Evolutionary conservation across 2,329 filamentous ascomycete species (phyloP).

Genomic region (Cercospora nicotianae): DNA sequence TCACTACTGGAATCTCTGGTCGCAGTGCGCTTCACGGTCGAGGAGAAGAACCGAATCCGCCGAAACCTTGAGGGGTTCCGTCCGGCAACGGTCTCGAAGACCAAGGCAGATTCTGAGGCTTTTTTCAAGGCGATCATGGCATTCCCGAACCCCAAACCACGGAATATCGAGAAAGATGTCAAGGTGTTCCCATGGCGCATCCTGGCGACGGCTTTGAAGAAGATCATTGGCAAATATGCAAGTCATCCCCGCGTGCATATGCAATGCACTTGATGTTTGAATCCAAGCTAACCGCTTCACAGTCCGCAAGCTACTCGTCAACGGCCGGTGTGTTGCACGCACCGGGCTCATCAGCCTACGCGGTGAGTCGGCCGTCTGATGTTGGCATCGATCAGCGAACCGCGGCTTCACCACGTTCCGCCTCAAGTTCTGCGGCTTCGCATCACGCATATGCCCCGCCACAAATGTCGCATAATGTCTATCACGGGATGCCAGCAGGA

Average conservation of each 20-base stretch:
- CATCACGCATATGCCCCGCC: conserved; percentile 36
- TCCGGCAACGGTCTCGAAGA: conserved; percentile 89
- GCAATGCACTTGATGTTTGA: conserved; percentile 26
- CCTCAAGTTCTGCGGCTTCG: conserved; percentile 35
- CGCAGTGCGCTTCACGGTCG: conserved; percentile 82
- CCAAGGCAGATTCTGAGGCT: conserved; percentile 86
- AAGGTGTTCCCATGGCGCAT: conserved; percentile 99
- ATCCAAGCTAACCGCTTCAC: conserved; percentile 38
- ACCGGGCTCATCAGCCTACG: conserved; percentile 32
- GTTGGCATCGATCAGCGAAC: conserved; percentile 48
- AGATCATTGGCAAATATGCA: conserved; percentile 97
- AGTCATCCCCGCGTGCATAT: conserved; percentile 43
- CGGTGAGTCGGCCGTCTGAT: conserved; percentile 46
- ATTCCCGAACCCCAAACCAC: conserved; percentile 89
- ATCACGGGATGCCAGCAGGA: conserved; percentile 36
- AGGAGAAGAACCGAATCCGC: conserved; percentile 97
- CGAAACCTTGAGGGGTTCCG: conserved; percentile 94
- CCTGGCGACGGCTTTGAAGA: conserved; percentile 81
- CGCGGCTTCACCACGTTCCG: conserved; percentile 35
- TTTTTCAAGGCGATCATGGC: conserved; percentile 99
- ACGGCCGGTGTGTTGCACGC: conserved; percentile 54
- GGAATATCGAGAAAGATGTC: conserved; percentile 98
- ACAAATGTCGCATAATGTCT: conserved; percentile 34
- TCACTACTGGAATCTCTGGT: conserved; percentile 90
- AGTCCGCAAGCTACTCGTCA: conserved; percentile 70